Conservation (phyloP, 345 rosid species). For the Ceriops tagal region DNA sequence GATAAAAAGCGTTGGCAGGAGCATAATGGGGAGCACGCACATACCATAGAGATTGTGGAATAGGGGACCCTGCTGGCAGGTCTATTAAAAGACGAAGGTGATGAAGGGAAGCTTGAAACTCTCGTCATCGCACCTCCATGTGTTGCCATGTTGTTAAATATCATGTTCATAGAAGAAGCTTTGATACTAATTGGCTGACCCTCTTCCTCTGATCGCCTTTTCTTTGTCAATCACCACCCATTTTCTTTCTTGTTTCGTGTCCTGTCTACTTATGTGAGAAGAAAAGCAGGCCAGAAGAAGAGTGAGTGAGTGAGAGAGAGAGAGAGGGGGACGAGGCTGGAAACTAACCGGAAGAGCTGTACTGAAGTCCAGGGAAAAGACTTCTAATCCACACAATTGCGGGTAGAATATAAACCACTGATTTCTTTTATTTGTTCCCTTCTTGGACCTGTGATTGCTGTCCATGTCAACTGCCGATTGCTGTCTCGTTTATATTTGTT, state of each 20-base stretch:
- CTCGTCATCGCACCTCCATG: conserved; percentile 51
- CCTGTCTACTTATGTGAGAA: neutral
- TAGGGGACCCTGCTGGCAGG: conserved; percentile 27
- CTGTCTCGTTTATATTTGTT: no score
- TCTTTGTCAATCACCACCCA: conserved; percentile 9
- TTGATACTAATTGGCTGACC: neutral
- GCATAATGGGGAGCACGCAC: conserved; percentile 1
- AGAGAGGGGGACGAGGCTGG: neutral
- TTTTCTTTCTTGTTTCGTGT: neutral
- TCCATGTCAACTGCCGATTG: no score
- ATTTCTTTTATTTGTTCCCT: conserved; percentile 12
- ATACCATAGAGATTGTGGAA: conserved; percentile 41
- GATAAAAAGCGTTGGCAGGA: no score
- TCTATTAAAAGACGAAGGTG: conserved; percentile 37
- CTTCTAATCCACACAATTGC: conserved; percentile 47
- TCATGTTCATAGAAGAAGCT: neutral
- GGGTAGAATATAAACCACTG: conserved; percentile 45
- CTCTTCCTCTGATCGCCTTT: neutral
- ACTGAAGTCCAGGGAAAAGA: neutral
- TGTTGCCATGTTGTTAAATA: conserved; percentile 41
- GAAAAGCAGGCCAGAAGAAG: conserved; percentile 9
- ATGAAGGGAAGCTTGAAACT: conserved; percentile 49
- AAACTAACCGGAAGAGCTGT: conserved; percentile 2
- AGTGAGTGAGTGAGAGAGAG: neutral
- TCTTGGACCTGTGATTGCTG: neutral